Base-by-base conservation (phyloP, 2,329 filamentous ascomycete species). In the Sphaerulina vaccinii region DNA sequence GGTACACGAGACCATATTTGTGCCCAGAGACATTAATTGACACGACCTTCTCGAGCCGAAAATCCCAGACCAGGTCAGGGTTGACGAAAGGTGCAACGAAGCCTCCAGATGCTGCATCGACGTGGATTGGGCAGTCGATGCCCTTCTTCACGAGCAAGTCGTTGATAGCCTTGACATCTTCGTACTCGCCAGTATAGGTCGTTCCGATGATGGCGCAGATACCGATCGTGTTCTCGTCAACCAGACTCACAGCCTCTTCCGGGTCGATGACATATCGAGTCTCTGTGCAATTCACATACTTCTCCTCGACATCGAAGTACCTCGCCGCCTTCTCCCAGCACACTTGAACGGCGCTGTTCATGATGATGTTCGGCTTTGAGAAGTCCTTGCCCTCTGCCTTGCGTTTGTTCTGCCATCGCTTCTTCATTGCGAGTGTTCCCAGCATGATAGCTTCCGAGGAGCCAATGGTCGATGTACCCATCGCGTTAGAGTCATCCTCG, bases 11-110 rank as follows among this genome's bases (percentile, higher is more conserved):
- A 13, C 85, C 84, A 61, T 87, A 85, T 76, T 96, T 96, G 79
- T 96, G 92, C 15, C 92, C 92, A 0, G 90, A 95, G 13, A 90
- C 87, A 66, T 96, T 96, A 76, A 97, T 96, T 1, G 88, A 93
- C 21, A 95, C 86, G 2, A 96, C 92, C 70, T 86, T 90, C 65
- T 88, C 82, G 23, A 93, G 81, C 56, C 90, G 82, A 77, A 97
- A 97, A 67, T 97, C 92, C 92, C 92, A 97, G 60, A 87, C 78
- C 1, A 96, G 75, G 21, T 86, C 82, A 0, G 91, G 91, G 47
- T 87, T 82, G 43, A 95, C 87, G 68, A 97, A 97, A 0, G 92
- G 92, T 2, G 87, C 90, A 2, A 96, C 92, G 61, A 97, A 96
- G 3, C 91, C 91, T 64, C 92, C 92, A 51, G 85, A 90, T 10